Base-by-base conservation (phyloP, 2,329 filamentous ascomycete genomes). In the Cercospora canescens region DNA sequence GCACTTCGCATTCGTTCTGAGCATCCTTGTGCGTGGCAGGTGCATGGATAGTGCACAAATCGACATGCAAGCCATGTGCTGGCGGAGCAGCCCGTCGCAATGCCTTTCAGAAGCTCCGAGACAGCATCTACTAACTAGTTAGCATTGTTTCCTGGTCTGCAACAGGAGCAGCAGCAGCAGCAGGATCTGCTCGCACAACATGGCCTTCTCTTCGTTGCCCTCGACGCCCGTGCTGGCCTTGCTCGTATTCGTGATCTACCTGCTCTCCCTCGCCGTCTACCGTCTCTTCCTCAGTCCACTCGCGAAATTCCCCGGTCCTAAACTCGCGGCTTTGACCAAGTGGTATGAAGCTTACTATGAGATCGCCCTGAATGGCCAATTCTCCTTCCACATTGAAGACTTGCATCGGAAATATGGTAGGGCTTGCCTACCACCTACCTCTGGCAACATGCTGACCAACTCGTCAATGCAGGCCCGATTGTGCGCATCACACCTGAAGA, bases 401-500 rank as follows among this genome's bases (percentile, higher is more conserved):
- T 62, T 76, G 63, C 74, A 76, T 58, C 60, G 64, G 21, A 24
- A 65, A 60, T 76, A 75, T 65, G 74, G 73, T 74, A 54, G n/a
- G 61, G 9, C 34, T 12, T 8, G 35, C 18, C 16, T 9, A 7
- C 11, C 21, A 12, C 24, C 45, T 28, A 30, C 45, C n/a, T 30
- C 1, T 21, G 5, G 24, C 4, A 9, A 28, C 24, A 28, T 3
- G 7, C 52, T 56, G 52, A 56, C 14, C 28, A 34, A 9, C 52
- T 35, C 45, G 9, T 52, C 32, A 24, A 56, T 34, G 57, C 57
- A 76, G 68, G 69, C 16, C 67, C 67, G 4, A 69, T 70, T 35
- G 60, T 70, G 8, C 63, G 69, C 14, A 80, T 81, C 64, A 80
- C 77, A 3, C 81, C 80, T 8, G 62, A 78, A 63, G 80, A 82